Evolutionary conservation across 2,329 filamentous ascomycete species (phyloP).

Genomic region (Ophiostoma piceae): DNA sequence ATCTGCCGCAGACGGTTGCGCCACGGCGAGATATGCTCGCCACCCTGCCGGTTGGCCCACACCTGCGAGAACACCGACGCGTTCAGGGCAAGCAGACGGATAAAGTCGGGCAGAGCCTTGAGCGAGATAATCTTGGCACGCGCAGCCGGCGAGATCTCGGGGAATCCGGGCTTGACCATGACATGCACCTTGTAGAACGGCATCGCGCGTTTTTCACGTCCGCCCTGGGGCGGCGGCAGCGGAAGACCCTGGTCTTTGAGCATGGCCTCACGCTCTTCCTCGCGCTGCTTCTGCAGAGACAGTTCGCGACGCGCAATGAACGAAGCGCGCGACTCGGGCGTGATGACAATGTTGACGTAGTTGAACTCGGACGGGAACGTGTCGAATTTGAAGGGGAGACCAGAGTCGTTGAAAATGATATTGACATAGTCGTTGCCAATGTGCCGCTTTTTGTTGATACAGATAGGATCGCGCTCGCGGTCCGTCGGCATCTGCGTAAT

Average conservation of each 20-base stretch:
- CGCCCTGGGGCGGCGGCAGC: conserved; percentile 9
- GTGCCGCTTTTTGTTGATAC: conserved; percentile 83
- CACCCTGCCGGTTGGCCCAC: conserved; percentile 72
- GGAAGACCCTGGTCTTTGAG: neutral
- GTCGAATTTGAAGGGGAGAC: conserved; percentile 80
- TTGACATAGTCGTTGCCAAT: conserved; percentile 98
- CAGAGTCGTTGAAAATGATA: conserved; percentile 96
- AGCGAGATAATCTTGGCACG: conserved; percentile 85
- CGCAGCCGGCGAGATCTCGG: conserved; percentile 82
- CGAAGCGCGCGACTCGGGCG: conserved; percentile 72
- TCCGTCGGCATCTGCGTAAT: conserved; percentile 97
- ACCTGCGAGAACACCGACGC: conserved; percentile 89
- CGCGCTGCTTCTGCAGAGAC: conserved; percentile 29
- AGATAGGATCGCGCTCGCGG: conserved; percentile 66
- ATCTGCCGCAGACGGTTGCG: conserved; percentile 81
- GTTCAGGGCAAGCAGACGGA: conserved; percentile 84
- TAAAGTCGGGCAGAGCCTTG: conserved; percentile 74
- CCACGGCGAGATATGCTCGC: conserved; percentile 86
- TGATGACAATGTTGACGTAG: conserved; percentile 93
- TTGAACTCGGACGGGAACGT: conserved; percentile 95
- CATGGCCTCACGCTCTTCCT: conserved; percentile 23
- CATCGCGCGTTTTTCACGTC: conserved; percentile 21
- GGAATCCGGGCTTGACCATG: conserved; percentile 81
- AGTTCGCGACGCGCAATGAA: conserved; percentile 61
- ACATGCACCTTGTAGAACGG: conserved; percentile 85